Base-by-base conservation (phyloP, 2,329 filamentous ascomycete genomes). In the Cercospora citrullina region DNA sequence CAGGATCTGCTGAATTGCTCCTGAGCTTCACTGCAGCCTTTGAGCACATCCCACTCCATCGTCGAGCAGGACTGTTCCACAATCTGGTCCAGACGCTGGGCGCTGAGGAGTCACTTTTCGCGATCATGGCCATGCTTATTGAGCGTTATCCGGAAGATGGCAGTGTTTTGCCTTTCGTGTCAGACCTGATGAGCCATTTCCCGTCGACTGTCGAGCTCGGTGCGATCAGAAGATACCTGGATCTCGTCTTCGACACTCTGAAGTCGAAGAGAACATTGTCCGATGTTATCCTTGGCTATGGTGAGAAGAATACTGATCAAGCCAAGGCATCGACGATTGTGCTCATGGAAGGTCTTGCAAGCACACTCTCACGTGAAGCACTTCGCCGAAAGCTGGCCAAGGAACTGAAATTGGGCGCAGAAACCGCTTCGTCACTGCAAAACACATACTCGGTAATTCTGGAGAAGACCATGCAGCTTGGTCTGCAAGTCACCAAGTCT, bases 21-120 rank as follows among this genome's bases (percentile, higher is more conserved):
- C 86, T 96, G 51, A 98, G 94, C 82, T 99, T 99, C 77, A 94
- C 93, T 18, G 93, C 94, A 7, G 95, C 96, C 0, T 99, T 96
- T 79, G 94, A 97, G 78, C 95, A 99, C 77, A 94, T 99, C 71
- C 95, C 95, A 5, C 87, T 90, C 8, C 94, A 97, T 79, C 87
- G 95, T 66, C 89, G 93, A 72, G 87, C 92, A 31, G 89, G 89
- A 48, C 83, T 99, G 6, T 99, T 97, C 80, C 86, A 91, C 64
- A 92, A 94, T 61, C 84, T 99, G 18, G 89, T 95, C 23, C 88
- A 92, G 74, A 96, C 94, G 10, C 84, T 99, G 3, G 94, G 94
- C 2, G 86, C 93, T 0, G 86, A 91, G 63, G 94, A 98, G 69
- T 96, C 96, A 75, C 84, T 98, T 26, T 96, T 93, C 74, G 93